A percentile compares a stretch with the other conserved stretches of the same genome.
phyloP scores from a whole-genome alignment of 2,329 filamentous ascomycete species.

The Raffaelea deltoideospora region DNA sequence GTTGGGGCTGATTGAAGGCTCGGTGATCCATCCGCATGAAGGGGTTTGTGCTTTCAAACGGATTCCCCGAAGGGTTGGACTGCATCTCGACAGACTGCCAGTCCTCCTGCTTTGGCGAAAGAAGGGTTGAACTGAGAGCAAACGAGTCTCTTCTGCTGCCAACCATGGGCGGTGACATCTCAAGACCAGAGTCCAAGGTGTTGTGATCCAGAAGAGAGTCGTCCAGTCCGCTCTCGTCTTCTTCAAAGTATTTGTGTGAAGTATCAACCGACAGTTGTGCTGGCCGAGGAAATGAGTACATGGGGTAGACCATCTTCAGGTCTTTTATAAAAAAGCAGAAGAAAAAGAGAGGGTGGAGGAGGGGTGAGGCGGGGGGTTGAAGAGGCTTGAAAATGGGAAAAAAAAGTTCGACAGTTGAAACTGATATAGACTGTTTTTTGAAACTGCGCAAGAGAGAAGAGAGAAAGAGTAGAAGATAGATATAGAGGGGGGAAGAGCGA shows the following conservation, averaged over 20 bases:
- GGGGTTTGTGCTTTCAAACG: conserved; percentile 46
- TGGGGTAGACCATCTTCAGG: conserved; percentile 31
- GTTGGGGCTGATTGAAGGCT: too few relatives aligned
- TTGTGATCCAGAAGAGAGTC: conserved; percentile 45
- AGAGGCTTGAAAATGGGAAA: too few relatives aligned
- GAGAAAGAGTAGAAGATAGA: background rate
- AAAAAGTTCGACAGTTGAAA: background rate
- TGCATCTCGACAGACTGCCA: conserved; percentile 53
- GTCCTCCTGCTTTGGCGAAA: conserved; percentile 50
- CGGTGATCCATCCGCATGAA: conserved; percentile 53
- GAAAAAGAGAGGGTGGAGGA: background rate
- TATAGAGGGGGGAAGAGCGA: background rate
- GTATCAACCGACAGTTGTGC: conserved; percentile 38
- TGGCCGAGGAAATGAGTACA: conserved; percentile 36
- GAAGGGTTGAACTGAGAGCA: conserved; percentile 33
- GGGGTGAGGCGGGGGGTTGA: background rate
- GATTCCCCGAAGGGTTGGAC: conserved; percentile 46
- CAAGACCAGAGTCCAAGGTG: conserved; percentile 43
- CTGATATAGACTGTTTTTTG: background rate
- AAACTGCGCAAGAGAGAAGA: background rate
- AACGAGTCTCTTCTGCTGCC: conserved; percentile 50
- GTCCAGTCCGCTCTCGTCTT: conserved; percentile 44
- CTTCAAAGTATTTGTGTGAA: conserved; percentile 38
- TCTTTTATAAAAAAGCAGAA: conserved; percentile 1
- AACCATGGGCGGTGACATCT: conserved; percentile 48